Base-by-base conservation (phyloP, 148 eudicot species). In the Linanthus parryae region DNA sequence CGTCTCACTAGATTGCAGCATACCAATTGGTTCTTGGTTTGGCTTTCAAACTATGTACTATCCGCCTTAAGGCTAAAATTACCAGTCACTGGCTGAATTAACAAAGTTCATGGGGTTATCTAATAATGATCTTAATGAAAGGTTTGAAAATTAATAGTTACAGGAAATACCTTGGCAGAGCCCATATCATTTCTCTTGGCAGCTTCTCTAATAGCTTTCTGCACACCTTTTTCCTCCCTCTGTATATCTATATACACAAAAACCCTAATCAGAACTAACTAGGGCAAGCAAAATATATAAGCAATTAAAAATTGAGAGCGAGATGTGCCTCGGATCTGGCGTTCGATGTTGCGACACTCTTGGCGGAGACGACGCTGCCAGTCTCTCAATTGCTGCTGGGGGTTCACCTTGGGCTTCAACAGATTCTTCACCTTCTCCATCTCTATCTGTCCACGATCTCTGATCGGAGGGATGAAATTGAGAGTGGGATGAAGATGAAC, bases 181-280 rank as follows among this genome's bases (percentile, higher is more conserved):
- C 85, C 91, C 76, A 92, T 92, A 58, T 92, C 99, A 48, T 92
- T 92, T 67, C 99, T 72, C 69, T 79, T 92, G 10, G 96, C 99
- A 66, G 96, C 96, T 34, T 92, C 99, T 65, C 63, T 75, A 52
- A 92, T 92, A 19, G 99, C 96, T 79, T 92, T 92, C 64, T 92
- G 99, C 21, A 92, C 99, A 62, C 57, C 64, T 57, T 84, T 92
- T 71, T 92, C 99, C 61, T 92, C 99, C 62, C 81, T 87, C 76
- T 87, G 88, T 60, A 92, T 87, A 79, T 92, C 96, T 92, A 67
- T 50, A n/a, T n/a, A n/a, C n/a, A n/a, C n/a, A n/a, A n/a, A n/a
- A n/a, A n/a, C n/a, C n/a, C n/a, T n/a, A n/a, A n/a, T n/a, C n/a
- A n/a, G n/a, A n/a, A n/a, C n/a, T n/a, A n/a, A n/a, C n/a, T n/a